Conservation (phyloP, 2,329 filamentous ascomycete species). For the Periconia sp. region DNA sequence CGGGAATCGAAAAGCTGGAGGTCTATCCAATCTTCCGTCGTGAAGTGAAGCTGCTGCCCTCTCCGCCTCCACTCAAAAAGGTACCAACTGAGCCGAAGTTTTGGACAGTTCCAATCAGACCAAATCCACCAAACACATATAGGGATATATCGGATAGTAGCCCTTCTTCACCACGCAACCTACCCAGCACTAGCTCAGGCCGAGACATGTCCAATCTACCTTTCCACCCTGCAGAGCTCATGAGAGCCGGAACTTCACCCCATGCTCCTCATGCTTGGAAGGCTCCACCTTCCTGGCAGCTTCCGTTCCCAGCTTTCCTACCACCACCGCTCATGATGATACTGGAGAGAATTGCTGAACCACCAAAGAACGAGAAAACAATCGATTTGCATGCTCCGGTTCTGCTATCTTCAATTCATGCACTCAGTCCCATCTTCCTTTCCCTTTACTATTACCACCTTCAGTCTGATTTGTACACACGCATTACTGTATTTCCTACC, state of each 20-base stretch:
- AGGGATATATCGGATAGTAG: conserved; percentile 5
- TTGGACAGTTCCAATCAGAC: conserved; percentile 21
- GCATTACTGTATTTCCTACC: conserved; percentile 30
- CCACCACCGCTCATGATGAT: conserved; percentile 29
- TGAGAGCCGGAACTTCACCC: conserved; percentile 1
- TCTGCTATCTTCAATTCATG: conserved; percentile 31
- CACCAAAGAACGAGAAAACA: conserved; percentile 4
- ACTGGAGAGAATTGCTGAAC: conserved; percentile 17
- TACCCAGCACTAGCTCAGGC: conserved; percentile 2
- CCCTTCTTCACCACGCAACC: not conserved
- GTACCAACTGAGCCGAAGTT: conserved; percentile 11
- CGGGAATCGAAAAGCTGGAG: conserved; percentile 35
- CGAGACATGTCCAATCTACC: conserved; percentile 11
- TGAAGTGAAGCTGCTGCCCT: conserved; percentile 29
- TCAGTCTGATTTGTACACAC: conserved; percentile 30
- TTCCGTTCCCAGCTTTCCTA: conserved; percentile 26
- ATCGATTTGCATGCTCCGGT: conserved; percentile 22
- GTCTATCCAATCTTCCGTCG: conserved; percentile 31
- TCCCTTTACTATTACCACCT: conserved; percentile 36
- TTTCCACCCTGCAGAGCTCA: conserved; percentile 6
- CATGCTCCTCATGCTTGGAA: conserved; percentile 8
- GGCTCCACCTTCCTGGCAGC: conserved; percentile 6
- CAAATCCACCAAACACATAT: conserved; percentile 32
- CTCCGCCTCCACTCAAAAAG: conserved; percentile 21
- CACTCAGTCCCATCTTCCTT: conserved; percentile 34